These are phyloP conservation scores for Sphaerulina populicola DNA, from an alignment of 2,329 filamentous ascomycete species.

Conservation along the genomic window DNA sequence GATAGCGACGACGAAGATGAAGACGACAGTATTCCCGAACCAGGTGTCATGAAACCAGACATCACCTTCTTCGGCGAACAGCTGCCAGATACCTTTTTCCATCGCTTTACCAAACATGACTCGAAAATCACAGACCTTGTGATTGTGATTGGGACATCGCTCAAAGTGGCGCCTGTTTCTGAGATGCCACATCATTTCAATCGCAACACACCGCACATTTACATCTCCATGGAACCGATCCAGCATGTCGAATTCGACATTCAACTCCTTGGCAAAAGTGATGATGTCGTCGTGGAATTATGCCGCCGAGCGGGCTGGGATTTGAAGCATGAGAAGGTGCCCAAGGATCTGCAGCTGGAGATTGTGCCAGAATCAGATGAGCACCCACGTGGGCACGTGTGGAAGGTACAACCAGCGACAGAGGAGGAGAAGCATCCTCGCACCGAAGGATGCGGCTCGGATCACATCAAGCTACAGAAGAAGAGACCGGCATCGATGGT, in stretches of 20 bases:
- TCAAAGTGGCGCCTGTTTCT: slow-evolving; percentile 91
- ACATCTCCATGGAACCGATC: slow-evolving; percentile 52
- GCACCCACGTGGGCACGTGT: slow-evolving; percentile 6
- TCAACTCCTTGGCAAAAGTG: slow-evolving; percentile 90
- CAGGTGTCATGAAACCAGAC: slow-evolving; percentile 88
- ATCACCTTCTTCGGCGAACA: slow-evolving; percentile 97
- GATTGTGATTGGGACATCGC: slow-evolving; percentile 88
- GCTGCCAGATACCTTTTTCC: slow-evolving; percentile 74
- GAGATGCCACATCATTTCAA: slow-evolving; percentile 53
- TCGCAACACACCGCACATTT: slow-evolving; percentile 30
- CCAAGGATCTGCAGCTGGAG: slow-evolving; percentile 1
- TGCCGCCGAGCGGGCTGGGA: slow-evolving; percentile 75
- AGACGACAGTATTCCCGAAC: slow-evolving; percentile 56
- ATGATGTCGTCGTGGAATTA: slow-evolving; percentile 79
- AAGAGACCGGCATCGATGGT: slow-evolving; percentile 1
- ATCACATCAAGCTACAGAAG: neutral
- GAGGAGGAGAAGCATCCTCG: neutral
- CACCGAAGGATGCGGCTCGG: neutral
- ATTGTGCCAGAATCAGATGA: slow-evolving; percentile 10
- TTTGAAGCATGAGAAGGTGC: slow-evolving; percentile 66
- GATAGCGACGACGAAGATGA: slow-evolving; percentile 49
- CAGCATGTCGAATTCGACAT: slow-evolving; percentile 92
- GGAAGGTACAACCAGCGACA: slow-evolving; percentile 1
- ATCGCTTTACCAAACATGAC: slow-evolving; percentile 73
- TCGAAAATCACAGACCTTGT: slow-evolving; percentile 75